Evolutionary conservation across 768 basidiomycete genomes (phyloP).

Genomic region (Boletellus sp.): DNA sequence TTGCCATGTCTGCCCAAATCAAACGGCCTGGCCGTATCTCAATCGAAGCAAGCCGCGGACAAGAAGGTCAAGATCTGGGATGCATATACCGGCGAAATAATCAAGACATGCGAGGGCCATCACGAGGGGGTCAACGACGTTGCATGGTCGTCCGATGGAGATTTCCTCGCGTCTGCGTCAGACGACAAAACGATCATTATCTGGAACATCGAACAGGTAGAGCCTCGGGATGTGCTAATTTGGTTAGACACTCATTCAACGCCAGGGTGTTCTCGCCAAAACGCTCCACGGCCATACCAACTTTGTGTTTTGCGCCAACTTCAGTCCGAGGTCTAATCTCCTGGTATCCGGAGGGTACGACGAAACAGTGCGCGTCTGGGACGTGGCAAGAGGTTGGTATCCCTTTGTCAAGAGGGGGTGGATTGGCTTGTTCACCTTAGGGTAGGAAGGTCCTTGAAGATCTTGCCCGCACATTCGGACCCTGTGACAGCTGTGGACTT

Average conservation of each 20-base stretch:
- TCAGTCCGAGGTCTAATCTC: conserved; percentile 85
- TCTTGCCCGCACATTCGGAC: conserved; percentile 94
- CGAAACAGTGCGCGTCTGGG: conserved; percentile 97
- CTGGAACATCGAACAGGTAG: conserved; percentile 73
- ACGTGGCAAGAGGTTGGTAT: conserved; percentile 74
- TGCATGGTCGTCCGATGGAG: conserved; percentile 81
- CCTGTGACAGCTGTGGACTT: conserved; percentile 94
- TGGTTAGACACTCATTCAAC: not conserved
- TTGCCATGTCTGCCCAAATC: conserved; percentile 2
- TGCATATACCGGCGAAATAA: conserved; percentile 63
- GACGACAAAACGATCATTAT: conserved; percentile 89
- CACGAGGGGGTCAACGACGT: conserved; percentile 84
- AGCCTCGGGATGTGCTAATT: conserved; percentile 10
- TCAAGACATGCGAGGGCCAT: conserved; percentile 72
- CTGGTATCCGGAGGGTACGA: conserved; percentile 94
- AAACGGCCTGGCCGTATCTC: conserved; percentile 19
- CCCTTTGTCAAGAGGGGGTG: not conserved
- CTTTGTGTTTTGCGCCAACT: conserved; percentile 92
- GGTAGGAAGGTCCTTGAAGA: conserved; percentile 77
- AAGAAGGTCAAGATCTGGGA: conserved; percentile 82
- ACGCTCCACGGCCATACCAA: conserved; percentile 84
- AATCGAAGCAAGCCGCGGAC: conserved; percentile 70
- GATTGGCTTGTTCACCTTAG: conserved; percentile 1
- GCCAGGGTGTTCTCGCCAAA: conserved; percentile 56
- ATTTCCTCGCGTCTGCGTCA: conserved; percentile 85